Percentiles rank a stretch among this genome's conserved stretches.
Conservation (phyloP, 2,329 filamentous ascomycete genomes). For the Tothia fuscella region DNA sequence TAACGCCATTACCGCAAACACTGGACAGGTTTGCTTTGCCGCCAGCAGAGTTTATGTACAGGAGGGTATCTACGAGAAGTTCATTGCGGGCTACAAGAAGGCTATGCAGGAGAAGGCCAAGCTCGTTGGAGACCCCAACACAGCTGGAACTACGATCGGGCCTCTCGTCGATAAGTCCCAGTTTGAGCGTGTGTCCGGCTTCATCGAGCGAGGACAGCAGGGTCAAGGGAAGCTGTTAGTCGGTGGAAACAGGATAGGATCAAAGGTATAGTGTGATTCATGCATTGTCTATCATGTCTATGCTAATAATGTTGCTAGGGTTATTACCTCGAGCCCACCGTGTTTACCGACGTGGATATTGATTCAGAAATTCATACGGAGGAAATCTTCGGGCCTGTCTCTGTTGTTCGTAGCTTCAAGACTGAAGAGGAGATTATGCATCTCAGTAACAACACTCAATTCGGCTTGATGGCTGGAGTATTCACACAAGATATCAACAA, state of each 20-base stretch:
- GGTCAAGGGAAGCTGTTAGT: slow-evolving; percentile 12
- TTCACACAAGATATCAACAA: slow-evolving; percentile 28
- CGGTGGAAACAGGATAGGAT: slow-evolving; percentile 10
- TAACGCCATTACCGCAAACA: slow-evolving; percentile 26
- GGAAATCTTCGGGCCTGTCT: slow-evolving; percentile 28
- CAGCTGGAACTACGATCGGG: slow-evolving; percentile 21
- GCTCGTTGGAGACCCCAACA: slow-evolving; percentile 21
- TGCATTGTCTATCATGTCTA: neutral
- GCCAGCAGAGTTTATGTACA: slow-evolving; percentile 28
- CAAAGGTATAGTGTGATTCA: slow-evolving; percentile 11
- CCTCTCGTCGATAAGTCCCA: slow-evolving; percentile 16
- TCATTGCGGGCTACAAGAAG: slow-evolving; percentile 25
- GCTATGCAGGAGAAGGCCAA: slow-evolving; percentile 21
- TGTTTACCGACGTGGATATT: slow-evolving; percentile 24
- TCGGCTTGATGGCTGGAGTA: slow-evolving; percentile 26
- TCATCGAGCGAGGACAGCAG: slow-evolving; percentile 12
- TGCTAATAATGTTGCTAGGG: neutral
- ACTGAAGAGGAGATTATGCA: slow-evolving; percentile 28
- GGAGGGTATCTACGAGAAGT: slow-evolving; percentile 26
- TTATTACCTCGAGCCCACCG: slow-evolving; percentile 18
- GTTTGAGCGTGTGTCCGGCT: slow-evolving; percentile 11
- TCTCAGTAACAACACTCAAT: slow-evolving; percentile 27
- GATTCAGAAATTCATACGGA: slow-evolving; percentile 25
- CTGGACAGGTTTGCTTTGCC: slow-evolving; percentile 28
- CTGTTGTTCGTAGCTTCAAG: slow-evolving; percentile 24